phyloP scores from a whole-genome alignment of 768 basidiomycete species.

The Dioszegia aurantiaca region DNA sequence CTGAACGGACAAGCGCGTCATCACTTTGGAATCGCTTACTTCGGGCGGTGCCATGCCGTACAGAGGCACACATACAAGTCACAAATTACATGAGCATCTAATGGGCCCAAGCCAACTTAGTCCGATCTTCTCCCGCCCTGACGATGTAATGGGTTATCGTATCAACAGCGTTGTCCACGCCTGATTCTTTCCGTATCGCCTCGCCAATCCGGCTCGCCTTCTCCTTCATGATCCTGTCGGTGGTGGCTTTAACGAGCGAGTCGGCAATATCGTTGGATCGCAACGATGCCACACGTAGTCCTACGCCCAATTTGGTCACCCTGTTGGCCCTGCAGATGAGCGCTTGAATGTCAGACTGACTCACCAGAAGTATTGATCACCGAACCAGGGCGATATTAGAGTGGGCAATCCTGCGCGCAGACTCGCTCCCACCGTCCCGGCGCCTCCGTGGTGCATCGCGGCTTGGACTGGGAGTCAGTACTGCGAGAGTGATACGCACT shows the following conservation, averaged over 20 bases:
- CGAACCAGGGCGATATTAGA: slow-evolving; percentile 69
- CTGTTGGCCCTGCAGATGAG: slow-evolving; percentile 57
- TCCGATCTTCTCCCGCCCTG: slow-evolving; percentile 48
- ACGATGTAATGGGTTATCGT: slow-evolving; percentile 61
- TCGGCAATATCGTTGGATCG: slow-evolving; percentile 57
- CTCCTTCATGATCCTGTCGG: slow-evolving; percentile 62
- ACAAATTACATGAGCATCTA: slow-evolving; percentile 12
- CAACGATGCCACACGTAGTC: slow-evolving; percentile 58
- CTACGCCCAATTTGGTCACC: slow-evolving; percentile 65
- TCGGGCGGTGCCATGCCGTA: no score
- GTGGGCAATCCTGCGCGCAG: slow-evolving; percentile 65
- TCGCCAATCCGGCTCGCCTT: slow-evolving; percentile 59
- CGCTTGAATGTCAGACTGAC: slow-evolving; percentile 14
- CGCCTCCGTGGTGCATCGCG: slow-evolving; percentile 67
- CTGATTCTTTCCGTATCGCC: slow-evolving; percentile 59
- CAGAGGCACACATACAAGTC: no score
- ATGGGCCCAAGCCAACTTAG: slow-evolving; percentile 34
- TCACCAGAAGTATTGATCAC: slow-evolving; percentile 51
- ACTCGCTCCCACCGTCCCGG: slow-evolving; percentile 69
- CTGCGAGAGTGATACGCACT: slow-evolving; percentile 65
- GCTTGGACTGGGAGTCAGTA: slow-evolving; percentile 63
- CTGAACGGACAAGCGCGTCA: no score
- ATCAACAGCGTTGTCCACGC: slow-evolving; percentile 61
- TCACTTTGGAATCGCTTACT: no score
- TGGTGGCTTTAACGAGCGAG: slow-evolving; percentile 62